Base-by-base conservation (phyloP, 2,329 filamentous ascomycete species). In the Ceratocystis albifundus region DNA sequence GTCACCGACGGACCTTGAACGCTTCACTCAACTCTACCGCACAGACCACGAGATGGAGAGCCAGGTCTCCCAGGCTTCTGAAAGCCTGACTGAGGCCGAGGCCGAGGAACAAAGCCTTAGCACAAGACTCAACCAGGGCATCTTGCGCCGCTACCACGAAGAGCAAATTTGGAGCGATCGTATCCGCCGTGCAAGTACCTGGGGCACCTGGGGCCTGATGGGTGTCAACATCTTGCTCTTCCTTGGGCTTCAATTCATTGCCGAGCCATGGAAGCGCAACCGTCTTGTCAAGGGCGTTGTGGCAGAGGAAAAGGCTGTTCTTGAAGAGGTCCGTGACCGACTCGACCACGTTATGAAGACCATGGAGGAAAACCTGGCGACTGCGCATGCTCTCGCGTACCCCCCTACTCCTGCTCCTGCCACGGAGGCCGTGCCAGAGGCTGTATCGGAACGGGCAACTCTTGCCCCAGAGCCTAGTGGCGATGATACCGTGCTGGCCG, bases 151-250 rank as follows among this genome's bases (percentile, higher is more conserved):
- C 68, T 99, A 99, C 76, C 94, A 99, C 75, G 94, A 99, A 77
- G 94, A 99, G 78, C 94, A 99, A 78, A 95, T 99, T 66, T 99
- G 94, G 94, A 96, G 90, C 73, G 94, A 99, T 75, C 93, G 96
- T 71, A 99, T 99, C 74, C 83, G 94, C 45, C 82, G 94, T 70
- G 96, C 96, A 80, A 94, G 89, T 74, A 99, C 94, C 0, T 99
- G 94, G 94, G 93, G 95, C 45, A 99, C 94, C 0, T 97, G 95
- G 86, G 94, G 93, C 0, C 78, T 99, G 69, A 99, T 99, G 94
- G 93, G 93, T 28, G 84, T 97, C 72, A 99, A 99, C 74, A 89
- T 97, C 41, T 75, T 97, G 69, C 77, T 99, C 61, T 90, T 99
- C 73, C 76, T 99, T 65, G 81, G 92, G 20, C 86, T 95, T 71